Percentiles rank a stretch among this genome's conserved stretches.
Conservation (phyloP, 257 asterid species). For the Osmanthus fragrans region DNA sequence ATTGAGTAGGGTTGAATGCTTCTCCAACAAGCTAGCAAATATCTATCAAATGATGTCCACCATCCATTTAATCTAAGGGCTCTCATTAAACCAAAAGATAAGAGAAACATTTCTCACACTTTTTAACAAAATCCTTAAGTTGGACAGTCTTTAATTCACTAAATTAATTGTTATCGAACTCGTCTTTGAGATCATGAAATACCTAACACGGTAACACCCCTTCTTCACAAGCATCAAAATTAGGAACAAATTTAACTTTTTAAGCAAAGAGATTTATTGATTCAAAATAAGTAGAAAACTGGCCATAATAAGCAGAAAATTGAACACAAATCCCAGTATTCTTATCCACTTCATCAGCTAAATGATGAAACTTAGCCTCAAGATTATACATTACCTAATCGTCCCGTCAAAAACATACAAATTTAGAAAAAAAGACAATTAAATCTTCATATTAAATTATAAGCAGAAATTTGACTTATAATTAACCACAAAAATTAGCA, state of each 20-base stretch:
- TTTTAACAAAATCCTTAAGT: no score
- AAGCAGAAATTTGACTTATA: background rate
- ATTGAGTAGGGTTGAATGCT: no score
- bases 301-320: background rate
- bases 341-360: constrained; percentile 83
- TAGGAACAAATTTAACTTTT: background rate
- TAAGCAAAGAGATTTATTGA: constrained; percentile 28
- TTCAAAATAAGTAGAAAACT: constrained; percentile 2
- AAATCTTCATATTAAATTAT: background rate
- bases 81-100: no score
- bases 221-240: background rate
- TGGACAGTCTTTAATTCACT: background rate
- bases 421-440: background rate
- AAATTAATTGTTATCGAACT: background rate
- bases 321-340: constrained; percentile 51
- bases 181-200: constrained; percentile 28
- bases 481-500: background rate
- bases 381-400: constrained; percentile 55
- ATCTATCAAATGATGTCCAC: no score
- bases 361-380: constrained; percentile 55
- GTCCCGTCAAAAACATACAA: constrained; percentile 14
- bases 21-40: no score
- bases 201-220: constrained; percentile 15
- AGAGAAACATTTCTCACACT: no score
- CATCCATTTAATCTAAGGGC: no score